A percentile compares a stretch with the other conserved stretches of the same genome.
These are phyloP conservation scores for Vishniacozyma victoriae DNA, from an alignment of 768 basidiomycete genomes.

Conservation along the genomic window DNA sequence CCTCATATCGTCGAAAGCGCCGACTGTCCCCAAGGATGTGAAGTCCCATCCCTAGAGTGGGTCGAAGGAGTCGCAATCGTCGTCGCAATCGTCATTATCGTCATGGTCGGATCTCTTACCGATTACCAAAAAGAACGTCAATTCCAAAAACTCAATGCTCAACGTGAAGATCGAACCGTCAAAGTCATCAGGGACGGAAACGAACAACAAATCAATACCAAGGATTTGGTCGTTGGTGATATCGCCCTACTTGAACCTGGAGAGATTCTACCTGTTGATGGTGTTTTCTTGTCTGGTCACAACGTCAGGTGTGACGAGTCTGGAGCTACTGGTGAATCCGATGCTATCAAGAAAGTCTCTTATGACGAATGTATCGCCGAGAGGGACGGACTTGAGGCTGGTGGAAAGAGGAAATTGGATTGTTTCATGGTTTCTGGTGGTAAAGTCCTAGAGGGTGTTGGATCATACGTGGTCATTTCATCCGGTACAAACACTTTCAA, in stretches of 20 bases:
- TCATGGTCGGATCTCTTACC: conserved; percentile 82
- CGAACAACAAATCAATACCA: conserved; percentile 63
- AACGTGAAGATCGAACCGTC: conserved; percentile 87
- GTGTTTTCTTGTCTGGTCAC: conserved; percentile 85
- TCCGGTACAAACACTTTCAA: conserved; percentile 92
- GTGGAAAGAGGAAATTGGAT: conserved; percentile 61
- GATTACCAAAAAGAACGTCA: conserved; percentile 99
- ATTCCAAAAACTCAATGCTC: conserved; percentile 83
- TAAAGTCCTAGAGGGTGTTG: conserved; percentile 92
- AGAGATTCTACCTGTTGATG: conserved; percentile 93
- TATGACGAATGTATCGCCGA: conserved; percentile 67
- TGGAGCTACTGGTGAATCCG: conserved; percentile 92
- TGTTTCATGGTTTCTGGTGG: conserved; percentile 87
- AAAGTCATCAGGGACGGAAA: conserved; percentile 69
- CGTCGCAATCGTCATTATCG: conserved; percentile 53
- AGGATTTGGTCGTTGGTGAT: conserved; percentile 92
- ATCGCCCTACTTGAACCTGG: conserved; percentile 87
- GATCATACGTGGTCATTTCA: conserved; percentile 82
- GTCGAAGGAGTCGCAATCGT: conserved; percentile 69
- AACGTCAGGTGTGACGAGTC: conserved; percentile 94
- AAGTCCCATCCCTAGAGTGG: conserved; percentile 83
- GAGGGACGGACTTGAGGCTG: conserved; percentile 45
- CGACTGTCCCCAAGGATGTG: conserved; percentile 46
- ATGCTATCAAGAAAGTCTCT: conserved; percentile 81
- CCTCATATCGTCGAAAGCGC: conserved; percentile 49